Conservation (phyloP, 192 early-diverging fungal species). For the Cladochytrium replicatum region DNA sequence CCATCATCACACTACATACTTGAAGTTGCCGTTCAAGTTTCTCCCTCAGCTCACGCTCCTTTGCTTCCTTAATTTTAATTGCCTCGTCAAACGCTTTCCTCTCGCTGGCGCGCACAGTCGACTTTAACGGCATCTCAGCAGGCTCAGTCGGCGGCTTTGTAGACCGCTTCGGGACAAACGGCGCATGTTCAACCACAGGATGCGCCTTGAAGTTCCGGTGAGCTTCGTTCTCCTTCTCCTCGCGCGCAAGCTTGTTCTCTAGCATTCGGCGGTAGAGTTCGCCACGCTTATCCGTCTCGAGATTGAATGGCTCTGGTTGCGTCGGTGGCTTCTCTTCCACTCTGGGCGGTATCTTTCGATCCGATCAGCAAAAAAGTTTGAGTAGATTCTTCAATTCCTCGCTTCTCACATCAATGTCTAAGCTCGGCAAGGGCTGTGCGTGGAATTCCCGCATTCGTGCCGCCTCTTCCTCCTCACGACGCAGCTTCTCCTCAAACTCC, state of each 20-base stretch:
- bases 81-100: constrained; percentile 53
- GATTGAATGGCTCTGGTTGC: constrained; percentile 50
- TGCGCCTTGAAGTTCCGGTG: constrained; percentile 42
- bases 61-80: constrained; percentile 33
- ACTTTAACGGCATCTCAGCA: constrained; percentile 34
- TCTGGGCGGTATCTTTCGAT: constrained; percentile 35
- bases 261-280: constrained; percentile 30
- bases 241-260: constrained; percentile 26
- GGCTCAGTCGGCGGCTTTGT: constrained; percentile 42
- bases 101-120: constrained; percentile 54
- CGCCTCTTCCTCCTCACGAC: constrained; percentile 36
- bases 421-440: constrained; percentile 43
- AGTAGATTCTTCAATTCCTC: too few relatives aligned
- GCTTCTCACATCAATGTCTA: constrained; percentile 27
- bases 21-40: constrained; percentile 32
- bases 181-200: constrained; percentile 26
- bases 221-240: constrained; percentile 14
- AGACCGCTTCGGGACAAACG: constrained; percentile 53
- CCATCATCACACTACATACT: constrained; percentile 17
- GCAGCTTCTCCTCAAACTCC: constrained; percentile 48
- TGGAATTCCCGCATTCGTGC: constrained; percentile 35
- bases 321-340: constrained; percentile 21
- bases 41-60: constrained; percentile 46
- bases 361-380: too few relatives aligned
- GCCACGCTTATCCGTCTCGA: constrained; percentile 44